Percentiles rank a stretch among this genome's conserved stretches.
Evolutionary conservation across 768 basidiomycete species (phyloP).

Genomic region (Pilatotrama ljubarskyi): DNA sequence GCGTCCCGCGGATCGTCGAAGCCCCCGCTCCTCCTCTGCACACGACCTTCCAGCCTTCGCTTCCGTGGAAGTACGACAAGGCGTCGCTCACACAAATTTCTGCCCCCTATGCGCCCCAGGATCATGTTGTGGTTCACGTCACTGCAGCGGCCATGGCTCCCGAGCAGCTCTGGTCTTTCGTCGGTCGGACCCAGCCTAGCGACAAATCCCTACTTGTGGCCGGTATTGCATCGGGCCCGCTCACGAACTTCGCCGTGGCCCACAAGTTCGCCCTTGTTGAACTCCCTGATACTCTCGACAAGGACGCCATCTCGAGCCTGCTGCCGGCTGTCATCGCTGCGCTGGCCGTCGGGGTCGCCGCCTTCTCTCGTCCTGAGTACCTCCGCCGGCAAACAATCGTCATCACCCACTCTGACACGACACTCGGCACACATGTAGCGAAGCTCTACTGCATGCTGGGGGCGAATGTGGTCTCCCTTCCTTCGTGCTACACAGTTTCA

Average conservation of each 20-base stretch:
- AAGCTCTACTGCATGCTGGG: background rate
- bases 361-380: background rate
- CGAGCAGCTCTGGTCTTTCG: background rate
- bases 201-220: background rate
- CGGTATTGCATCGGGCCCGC: background rate
- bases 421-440: background rate
- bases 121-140: background rate
- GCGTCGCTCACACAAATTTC: background rate
- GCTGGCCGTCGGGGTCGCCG: background rate
- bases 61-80: background rate
- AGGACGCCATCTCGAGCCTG: background rate
- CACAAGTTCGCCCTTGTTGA: background rate
- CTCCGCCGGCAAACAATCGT: constrained; percentile 1
- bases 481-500: background rate
- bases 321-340: background rate
- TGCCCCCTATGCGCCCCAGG: background rate
- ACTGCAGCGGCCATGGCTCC: background rate
- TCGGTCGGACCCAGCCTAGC: background rate
- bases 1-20: background rate
- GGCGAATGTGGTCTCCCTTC: background rate
- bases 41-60: background rate
- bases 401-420: constrained; percentile 2
- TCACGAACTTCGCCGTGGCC: constrained; percentile 2
- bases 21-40: background rate
- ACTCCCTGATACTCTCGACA: background rate